Percentiles rank a stretch among this genome's conserved stretches.
phyloP scores from a whole-genome alignment of 1,139 yeast genomes.

The Saccharomyces hybrid region DNA sequence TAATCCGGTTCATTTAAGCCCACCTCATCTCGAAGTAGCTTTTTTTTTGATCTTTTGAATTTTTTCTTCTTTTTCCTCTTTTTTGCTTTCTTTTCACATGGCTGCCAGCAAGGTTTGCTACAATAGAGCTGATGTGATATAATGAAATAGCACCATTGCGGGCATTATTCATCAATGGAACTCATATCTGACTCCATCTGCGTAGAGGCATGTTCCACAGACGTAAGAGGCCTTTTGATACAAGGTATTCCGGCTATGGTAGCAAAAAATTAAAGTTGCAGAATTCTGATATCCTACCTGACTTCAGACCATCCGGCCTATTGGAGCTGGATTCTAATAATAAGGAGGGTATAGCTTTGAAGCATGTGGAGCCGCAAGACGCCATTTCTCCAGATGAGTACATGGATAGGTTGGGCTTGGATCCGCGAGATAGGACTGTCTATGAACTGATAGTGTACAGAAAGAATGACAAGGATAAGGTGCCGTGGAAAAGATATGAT shows the following conservation, averaged over 20 bases:
- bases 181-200: neutral
- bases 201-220: neutral
- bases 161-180: neutral
- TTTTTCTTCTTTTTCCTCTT: neutral
- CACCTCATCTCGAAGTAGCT: neutral
- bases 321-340: slow-evolving; percentile 40
- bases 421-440: slow-evolving; percentile 24
- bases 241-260: neutral
- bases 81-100: neutral
- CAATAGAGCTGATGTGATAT: neutral
- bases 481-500: slow-evolving; percentile 24
- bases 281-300: slow-evolving; percentile 15
- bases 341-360: slow-evolving; percentile 36
- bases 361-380: slow-evolving; percentile 41
- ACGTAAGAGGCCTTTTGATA: neutral
- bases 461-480: slow-evolving; percentile 5
- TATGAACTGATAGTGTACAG: slow-evolving; percentile 20
- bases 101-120: neutral
- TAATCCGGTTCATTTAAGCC: neutral
- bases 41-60: neutral
- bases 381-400: slow-evolving; percentile 31
- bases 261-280: neutral
- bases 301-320: slow-evolving; percentile 41
- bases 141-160: neutral
- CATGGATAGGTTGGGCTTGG: slow-evolving; percentile 23